A percentile compares a stretch with the other conserved stretches of the same genome.
Conservation (phyloP, 331 rosid genomes). For the Malus hybrid region DNA sequence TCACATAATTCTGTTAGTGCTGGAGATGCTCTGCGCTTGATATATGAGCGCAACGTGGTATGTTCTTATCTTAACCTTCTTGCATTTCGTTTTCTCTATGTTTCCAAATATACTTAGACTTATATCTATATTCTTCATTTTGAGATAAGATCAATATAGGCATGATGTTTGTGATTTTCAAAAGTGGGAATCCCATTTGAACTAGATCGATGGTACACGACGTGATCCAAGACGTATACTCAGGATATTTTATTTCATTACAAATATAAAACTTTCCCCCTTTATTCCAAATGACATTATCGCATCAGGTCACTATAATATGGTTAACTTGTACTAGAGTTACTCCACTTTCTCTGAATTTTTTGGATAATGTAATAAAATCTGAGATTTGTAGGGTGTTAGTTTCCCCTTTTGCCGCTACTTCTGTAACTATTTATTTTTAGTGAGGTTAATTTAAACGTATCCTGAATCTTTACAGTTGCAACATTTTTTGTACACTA, state of each 20-base stretch:
- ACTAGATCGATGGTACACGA: neutral
- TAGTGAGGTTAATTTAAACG: neutral
- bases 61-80: constrained; percentile 4
- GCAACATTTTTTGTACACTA: constrained; percentile 10
- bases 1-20: constrained; percentile 88
- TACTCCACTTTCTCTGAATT: no score
- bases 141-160: neutral
- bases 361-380: neutral
- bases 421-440: neutral
- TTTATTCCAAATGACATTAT: neutral
- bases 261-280: neutral
- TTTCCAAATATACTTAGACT: neutral
- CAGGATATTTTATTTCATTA: no score
- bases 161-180: neutral
- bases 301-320: neutral
- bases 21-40: constrained; percentile 85
- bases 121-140: neutral
- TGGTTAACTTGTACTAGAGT: neutral
- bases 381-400: neutral
- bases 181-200: neutral
- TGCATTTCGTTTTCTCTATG: neutral
- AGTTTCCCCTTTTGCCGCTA: neutral
- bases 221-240: no score
- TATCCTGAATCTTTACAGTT: neutral
- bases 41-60: constrained; percentile 97